phyloP scores from a whole-genome alignment of 2,329 filamentous ascomycete species.

The Cephalotrichum gorgonifer region DNA sequence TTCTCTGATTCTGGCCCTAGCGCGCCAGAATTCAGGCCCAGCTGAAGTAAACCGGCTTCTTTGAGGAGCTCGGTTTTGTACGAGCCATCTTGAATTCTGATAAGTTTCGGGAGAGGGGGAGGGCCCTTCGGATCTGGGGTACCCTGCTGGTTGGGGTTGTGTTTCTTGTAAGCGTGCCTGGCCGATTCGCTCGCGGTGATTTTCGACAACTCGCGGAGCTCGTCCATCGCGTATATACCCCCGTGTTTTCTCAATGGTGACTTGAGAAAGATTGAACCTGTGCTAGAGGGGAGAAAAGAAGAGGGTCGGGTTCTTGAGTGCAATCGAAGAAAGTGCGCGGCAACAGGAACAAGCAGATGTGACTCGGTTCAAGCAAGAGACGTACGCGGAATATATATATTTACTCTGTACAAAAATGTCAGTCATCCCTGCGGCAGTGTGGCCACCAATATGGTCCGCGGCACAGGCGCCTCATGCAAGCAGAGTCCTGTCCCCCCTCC shows the following conservation, averaged over 20 bases:
- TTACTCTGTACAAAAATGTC: too few relatives aligned
- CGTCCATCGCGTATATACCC: neutral
- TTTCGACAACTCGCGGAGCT: neutral
- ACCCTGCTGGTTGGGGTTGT: neutral
- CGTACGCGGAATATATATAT: too few relatives aligned
- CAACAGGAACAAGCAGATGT: too few relatives aligned
- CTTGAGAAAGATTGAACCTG: neutral
- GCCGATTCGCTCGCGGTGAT: neutral
- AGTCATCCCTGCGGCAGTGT: too few relatives aligned
- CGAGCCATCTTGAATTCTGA: neutral
- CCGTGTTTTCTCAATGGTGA: neutral
- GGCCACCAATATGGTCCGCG: too few relatives aligned
- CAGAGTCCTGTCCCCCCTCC: too few relatives aligned
- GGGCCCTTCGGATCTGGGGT: neutral
- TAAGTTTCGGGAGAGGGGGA: slow-evolving; percentile 1
- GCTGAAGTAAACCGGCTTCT: neutral
- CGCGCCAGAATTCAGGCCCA: too few relatives aligned
- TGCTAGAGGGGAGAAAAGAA: neutral
- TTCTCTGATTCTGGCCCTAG: neutral
- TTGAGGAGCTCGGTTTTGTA: neutral
- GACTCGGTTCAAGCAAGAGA: too few relatives aligned
- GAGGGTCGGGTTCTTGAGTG: too few relatives aligned
- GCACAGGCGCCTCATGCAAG: too few relatives aligned
- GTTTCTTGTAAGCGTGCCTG: neutral
- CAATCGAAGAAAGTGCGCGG: too few relatives aligned